phyloP scores from a whole-genome alignment of 2,329 filamentous ascomycete species.

The Lojkania enalia region DNA sequence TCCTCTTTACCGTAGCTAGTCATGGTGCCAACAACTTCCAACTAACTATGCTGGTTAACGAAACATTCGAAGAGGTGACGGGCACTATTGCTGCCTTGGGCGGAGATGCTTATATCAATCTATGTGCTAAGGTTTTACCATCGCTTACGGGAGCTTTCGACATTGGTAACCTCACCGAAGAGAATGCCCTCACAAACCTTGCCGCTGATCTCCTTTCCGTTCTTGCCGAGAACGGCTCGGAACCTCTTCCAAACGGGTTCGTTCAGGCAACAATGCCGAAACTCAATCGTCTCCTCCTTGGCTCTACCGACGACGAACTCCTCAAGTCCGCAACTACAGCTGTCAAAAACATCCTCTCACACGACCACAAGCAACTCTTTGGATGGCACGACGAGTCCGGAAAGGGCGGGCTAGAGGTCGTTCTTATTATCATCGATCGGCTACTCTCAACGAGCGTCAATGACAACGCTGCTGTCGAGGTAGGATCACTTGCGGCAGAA shows the following conservation, averaged over 20 bases:
- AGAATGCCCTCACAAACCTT: conserved; percentile 72
- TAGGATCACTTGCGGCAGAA: conserved; percentile 90
- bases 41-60: conserved; percentile 81
- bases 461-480: conserved; percentile 92
- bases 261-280: conserved; percentile 86
- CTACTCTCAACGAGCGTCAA: conserved; percentile 82
- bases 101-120: conserved; percentile 69
- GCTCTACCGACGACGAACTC: conserved; percentile 83
- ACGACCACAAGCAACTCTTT: conserved; percentile 89
- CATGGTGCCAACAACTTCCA: conserved; percentile 90
- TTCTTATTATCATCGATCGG: conserved; percentile 88
- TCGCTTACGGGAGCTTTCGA: conserved; percentile 88
- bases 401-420: conserved; percentile 83
- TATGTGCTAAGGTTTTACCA: conserved; percentile 86
- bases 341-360: conserved; percentile 84
- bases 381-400: conserved; percentile 78
- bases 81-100: conserved; percentile 66
- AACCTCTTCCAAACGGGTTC: conserved; percentile 85
- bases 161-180: conserved; percentile 80
- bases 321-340: conserved; percentile 83
- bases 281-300: conserved; percentile 78
- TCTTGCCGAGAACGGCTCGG: conserved; percentile 78
- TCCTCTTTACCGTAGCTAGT: conserved; percentile 86
- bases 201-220: conserved; percentile 83
- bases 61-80: conserved; percentile 89